phyloP scores from a whole-genome alignment of 768 basidiomycete species.

The Suillus americanus region DNA sequence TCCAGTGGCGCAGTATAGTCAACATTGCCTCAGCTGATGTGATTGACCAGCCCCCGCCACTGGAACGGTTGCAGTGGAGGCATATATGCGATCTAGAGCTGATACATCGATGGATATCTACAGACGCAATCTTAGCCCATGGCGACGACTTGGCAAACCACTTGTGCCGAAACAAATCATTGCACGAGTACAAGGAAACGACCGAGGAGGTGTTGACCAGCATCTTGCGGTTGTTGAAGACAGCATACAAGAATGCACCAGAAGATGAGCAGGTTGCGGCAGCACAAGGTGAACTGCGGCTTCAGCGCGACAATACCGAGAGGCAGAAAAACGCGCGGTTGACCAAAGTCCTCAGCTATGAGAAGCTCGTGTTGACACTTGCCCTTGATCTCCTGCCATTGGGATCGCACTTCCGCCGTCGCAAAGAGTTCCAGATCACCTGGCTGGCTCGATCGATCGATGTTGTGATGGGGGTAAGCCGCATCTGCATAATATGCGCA shows the following conservation, averaged over 20 bases:
- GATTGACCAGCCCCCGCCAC: too few relatives aligned
- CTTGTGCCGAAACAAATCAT: not conserved
- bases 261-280: not conserved
- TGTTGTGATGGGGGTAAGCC: not conserved
- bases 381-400: not conserved
- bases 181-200: not conserved
- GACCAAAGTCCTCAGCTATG: not conserved
- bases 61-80: not conserved
- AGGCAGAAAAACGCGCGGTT: not conserved
- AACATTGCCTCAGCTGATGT: too few relatives aligned
- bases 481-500: not conserved
- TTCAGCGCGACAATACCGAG: not conserved
- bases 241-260: not conserved
- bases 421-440: not conserved
- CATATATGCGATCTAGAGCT: not conserved
- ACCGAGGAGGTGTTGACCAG: not conserved
- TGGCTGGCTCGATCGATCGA: not conserved
- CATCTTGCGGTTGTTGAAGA: not conserved
- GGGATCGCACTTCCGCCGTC: not conserved
- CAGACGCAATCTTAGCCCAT: not conserved
- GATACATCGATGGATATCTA: not conserved
- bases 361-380: not conserved
- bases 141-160: not conserved
- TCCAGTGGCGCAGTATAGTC: too few relatives aligned
- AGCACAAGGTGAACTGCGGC: not conserved